Evolutionary conservation across 495 filamentous ascomycete genomes (phyloP).

Genomic region (Aspergillus cavernicola): DNA sequence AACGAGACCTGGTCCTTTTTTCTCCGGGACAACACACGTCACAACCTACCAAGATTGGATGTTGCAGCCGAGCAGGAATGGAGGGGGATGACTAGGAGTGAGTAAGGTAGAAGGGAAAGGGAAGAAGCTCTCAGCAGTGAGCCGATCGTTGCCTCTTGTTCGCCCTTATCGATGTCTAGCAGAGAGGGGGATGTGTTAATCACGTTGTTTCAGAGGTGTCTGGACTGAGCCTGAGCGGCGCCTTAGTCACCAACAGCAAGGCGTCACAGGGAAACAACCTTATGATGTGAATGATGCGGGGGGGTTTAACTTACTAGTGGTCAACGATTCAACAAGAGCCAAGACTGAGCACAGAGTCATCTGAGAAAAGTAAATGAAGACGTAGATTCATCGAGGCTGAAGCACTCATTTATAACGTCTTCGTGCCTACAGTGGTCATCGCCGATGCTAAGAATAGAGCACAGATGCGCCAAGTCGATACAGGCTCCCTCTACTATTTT

Average conservation of each 20-base stretch:
- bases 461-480: background rate
- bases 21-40: slow-evolving; percentile 24
- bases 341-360: no score
- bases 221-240: background rate
- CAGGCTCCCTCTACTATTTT: background rate
- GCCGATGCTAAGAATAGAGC: background rate
- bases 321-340: no score
- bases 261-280: slow-evolving; percentile 8
- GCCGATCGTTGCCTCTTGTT: slow-evolving; percentile 11
- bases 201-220: background rate
- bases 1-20: slow-evolving; percentile 24
- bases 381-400: no score
- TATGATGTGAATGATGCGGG: no score
- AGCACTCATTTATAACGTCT: no score
- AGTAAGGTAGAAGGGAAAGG: background rate
- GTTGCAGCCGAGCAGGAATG: background rate
- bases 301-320: no score
- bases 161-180: slow-evolving; percentile 11
- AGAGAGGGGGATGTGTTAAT: background rate
- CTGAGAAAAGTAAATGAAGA: no score
- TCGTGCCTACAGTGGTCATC: no score
- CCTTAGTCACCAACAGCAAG: slow-evolving; percentile 7
- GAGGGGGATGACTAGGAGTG: background rate
- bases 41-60: slow-evolving; percentile 17
- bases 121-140: slow-evolving; percentile 6